Conservation (phyloP, 2,329 filamentous ascomycete species). For the Colletotrichum sp. region DNA sequence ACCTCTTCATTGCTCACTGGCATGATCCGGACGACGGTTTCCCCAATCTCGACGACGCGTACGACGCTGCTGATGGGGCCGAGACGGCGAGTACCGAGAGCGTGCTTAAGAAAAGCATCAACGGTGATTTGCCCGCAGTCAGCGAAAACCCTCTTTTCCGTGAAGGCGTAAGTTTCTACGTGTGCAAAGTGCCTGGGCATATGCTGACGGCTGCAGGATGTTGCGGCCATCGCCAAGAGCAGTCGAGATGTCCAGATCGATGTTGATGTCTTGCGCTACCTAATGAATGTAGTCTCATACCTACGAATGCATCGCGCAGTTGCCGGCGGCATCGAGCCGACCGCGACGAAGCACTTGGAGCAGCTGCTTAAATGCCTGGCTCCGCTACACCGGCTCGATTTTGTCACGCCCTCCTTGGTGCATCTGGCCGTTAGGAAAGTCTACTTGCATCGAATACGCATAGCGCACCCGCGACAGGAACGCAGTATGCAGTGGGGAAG, state of each 20-base stretch:
- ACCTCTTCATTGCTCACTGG: slow-evolving; percentile 87
- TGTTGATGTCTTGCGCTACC: slow-evolving; percentile 81
- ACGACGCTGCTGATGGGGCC: slow-evolving; percentile 35
- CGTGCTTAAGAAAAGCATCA: slow-evolving; percentile 45
- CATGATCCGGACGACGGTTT: slow-evolving; percentile 77
- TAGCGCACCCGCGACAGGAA: slow-evolving; percentile 74
- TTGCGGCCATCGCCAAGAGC: slow-evolving; percentile 65
- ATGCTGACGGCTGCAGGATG: slow-evolving; percentile 44
- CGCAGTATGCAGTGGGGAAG: slow-evolving; percentile 95
- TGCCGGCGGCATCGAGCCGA: slow-evolving; percentile 75
- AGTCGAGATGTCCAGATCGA: slow-evolving; percentile 67
- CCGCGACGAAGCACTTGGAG: slow-evolving; percentile 79
- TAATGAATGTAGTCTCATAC: slow-evolving; percentile 87
- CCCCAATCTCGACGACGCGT: slow-evolving; percentile 72
- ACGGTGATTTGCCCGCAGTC: background rate
- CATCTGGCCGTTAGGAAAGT: slow-evolving; percentile 84
- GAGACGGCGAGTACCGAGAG: slow-evolving; percentile 45
- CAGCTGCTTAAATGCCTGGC: slow-evolving; percentile 75
- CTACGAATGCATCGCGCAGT: slow-evolving; percentile 88
- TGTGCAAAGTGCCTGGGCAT: background rate
- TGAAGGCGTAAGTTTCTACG: slow-evolving; percentile 41
- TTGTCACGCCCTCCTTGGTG: slow-evolving; percentile 83
- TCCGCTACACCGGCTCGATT: slow-evolving; percentile 80
- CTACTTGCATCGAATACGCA: slow-evolving; percentile 81
- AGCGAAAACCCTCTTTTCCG: slow-evolving; percentile 40